Evolutionary conservation across 768 basidiomycete species (phyloP).

Genomic region (Pholiota conissans): DNA sequence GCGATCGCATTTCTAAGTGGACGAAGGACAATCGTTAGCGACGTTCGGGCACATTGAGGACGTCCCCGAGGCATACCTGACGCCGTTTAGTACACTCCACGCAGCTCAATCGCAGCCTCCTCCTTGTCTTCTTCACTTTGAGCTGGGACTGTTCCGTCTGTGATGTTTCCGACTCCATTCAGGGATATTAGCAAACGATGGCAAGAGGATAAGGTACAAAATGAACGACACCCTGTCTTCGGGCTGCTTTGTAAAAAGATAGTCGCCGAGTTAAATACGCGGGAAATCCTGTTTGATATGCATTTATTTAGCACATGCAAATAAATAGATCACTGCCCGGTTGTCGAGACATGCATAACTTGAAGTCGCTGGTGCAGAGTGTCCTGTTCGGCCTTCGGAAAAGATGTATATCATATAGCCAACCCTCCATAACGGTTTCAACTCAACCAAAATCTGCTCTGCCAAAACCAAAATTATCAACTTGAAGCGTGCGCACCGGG

Average conservation of each 20-base stretch:
- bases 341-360: not conserved
- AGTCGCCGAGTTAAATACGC: conserved; percentile 3
- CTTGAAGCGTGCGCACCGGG: no score
- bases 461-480: not conserved
- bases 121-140: conserved; percentile 51
- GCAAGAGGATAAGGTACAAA: not conserved
- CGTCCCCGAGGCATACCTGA: conserved; percentile 38
- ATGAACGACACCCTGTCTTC: not conserved
- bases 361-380: not conserved
- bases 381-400: not conserved
- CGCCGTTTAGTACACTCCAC: conserved; percentile 57
- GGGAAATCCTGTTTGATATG: not conserved
- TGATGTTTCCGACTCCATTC: conserved; percentile 16
- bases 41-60: not conserved
- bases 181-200: not conserved
- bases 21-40: conserved; percentile 3
- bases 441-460: not conserved
- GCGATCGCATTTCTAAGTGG: conserved; percentile 49
- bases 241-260: not conserved
- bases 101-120: conserved; percentile 51
- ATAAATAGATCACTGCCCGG: not conserved
- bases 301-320: not conserved
- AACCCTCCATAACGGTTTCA: not conserved
- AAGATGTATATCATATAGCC: not conserved
- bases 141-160: conserved; percentile 4